Evolutionary conservation across 1,284 basidiomycete genomes (phyloP).

Genomic region (Fomitiporia mediterranea): DNA sequence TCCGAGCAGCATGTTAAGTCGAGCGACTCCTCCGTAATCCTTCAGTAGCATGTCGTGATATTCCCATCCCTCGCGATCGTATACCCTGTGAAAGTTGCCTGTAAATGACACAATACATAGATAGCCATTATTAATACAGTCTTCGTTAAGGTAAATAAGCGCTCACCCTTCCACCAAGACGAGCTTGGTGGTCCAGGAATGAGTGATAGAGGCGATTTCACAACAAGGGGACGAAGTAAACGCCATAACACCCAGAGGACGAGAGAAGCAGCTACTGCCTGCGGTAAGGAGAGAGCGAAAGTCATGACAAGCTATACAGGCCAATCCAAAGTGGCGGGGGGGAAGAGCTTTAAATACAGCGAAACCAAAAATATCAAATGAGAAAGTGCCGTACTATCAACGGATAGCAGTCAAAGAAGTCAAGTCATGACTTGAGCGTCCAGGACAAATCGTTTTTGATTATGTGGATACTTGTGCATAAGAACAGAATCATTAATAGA

Average conservation of each 20-base stretch:
- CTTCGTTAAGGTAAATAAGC: neutral
- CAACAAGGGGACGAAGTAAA: constrained; percentile 4
- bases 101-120: neutral
- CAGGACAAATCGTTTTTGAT: too few relatives aligned
- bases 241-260: constrained; percentile 5
- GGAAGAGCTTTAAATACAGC: too few relatives aligned
- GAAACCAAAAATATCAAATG: too few relatives aligned
- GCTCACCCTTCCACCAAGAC: constrained; percentile 14
- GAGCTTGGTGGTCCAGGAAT: constrained; percentile 7
- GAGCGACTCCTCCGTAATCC: constrained; percentile 33
- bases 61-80: constrained; percentile 6
- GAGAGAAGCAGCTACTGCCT: neutral
- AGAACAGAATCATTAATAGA: too few relatives aligned
- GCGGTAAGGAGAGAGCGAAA: neutral
- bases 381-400: too few relatives aligned
- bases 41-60: constrained; percentile 6
- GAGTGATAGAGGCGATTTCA: constrained; percentile 8
- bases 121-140: neutral
- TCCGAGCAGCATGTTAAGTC: constrained; percentile 47
- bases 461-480: too few relatives aligned
- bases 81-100: constrained; percentile 11
- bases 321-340: too few relatives aligned
- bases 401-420: too few relatives aligned
- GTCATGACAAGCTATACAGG: neutral
- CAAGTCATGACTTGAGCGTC: too few relatives aligned